Conservation (phyloP, 2,329 filamentous ascomycete species). For the Sphaerulina musiva region DNA sequence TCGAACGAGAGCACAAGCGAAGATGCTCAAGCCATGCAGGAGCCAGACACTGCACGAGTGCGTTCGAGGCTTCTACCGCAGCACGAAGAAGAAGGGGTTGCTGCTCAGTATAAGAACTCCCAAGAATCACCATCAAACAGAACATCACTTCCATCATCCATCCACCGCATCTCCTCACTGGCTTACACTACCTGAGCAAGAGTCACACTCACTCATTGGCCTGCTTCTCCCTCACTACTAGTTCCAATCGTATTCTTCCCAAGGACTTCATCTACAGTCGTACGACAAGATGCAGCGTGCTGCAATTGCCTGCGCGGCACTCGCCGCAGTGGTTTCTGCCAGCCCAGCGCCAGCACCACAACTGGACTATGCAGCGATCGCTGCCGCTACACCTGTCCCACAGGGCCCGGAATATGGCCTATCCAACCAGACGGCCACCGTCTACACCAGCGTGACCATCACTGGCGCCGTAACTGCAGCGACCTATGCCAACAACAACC, state of each 20-base stretch:
- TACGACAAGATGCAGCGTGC: background rate
- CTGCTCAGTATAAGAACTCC: background rate
- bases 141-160: background rate
- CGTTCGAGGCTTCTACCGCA: background rate
- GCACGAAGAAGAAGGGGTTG: background rate
- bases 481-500: slow-evolving; percentile 2
- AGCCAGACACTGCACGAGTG: background rate
- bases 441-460: slow-evolving; percentile 20
- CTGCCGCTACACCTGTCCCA: slow-evolving; percentile 20
- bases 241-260: background rate
- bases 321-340: slow-evolving; percentile 13
- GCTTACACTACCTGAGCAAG: background rate
- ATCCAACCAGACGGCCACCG: slow-evolving; percentile 16
- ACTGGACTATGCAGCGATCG: slow-evolving; percentile 17
- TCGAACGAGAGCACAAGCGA: background rate
- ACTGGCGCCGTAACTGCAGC: slow-evolving; percentile 16
- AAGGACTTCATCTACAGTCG: background rate
- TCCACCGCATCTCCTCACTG: background rate
- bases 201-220: background rate
- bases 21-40: background rate
- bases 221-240: background rate
- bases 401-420: slow-evolving; percentile 14
- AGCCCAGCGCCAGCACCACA: slow-evolving; percentile 14
- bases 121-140: background rate
- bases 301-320: slow-evolving; percentile 8